Base-by-base conservation (phyloP, 345 rosid species). In the Tarenaya hassleriana region DNA sequence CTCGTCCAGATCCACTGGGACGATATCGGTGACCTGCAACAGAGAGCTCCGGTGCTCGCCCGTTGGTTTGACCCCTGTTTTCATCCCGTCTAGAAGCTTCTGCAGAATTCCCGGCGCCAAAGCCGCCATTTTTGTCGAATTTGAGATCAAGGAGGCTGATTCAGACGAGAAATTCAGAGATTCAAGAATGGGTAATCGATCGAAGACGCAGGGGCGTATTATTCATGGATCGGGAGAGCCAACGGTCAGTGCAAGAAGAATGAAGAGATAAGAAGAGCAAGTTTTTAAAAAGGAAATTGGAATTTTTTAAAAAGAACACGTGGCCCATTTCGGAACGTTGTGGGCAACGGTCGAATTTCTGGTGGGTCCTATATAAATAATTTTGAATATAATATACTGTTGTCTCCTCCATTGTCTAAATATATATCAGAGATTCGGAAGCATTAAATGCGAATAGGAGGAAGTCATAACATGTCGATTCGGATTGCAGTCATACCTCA, bases 1-100 rank as follows among this genome's bases (percentile, higher is more conserved):
- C 75, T 88, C 94, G 58, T 92, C 96, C 2, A 92, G 98, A 43
- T 84, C 95, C 7, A 86, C 82, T 1, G 98, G 98, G 18, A 88
- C 95, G 3, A 92, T 92, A 59, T 92, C 96, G 0, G 96, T 84
- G 11, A 92, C 92, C 58, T 92, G 94, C 53, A 87, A 58, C 33
- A 92, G 79, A n/a, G 96, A 88, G 67, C 77, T 91, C 60, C 90
- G 72, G 67, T 88, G 95, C 63, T 88, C 95, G 42, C 81, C 43
- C 0, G 98, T 91, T 31, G 95, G 72, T 66, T 83, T 92, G 24
- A 68, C 69, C 18, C 98, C 96, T 1, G 79, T 79, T 69, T 72
- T 71, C 98, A 88, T 83, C 7, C 83, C 88, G 24, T 77, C 62
- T 13, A 87, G 73, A n/a, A 92, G 89, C 61, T 83, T 84, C 61